These are phyloP conservation scores for Neopestalotiopsis clavispora DNA, from an alignment of 2,329 filamentous ascomycete species.

Conservation along the genomic window DNA sequence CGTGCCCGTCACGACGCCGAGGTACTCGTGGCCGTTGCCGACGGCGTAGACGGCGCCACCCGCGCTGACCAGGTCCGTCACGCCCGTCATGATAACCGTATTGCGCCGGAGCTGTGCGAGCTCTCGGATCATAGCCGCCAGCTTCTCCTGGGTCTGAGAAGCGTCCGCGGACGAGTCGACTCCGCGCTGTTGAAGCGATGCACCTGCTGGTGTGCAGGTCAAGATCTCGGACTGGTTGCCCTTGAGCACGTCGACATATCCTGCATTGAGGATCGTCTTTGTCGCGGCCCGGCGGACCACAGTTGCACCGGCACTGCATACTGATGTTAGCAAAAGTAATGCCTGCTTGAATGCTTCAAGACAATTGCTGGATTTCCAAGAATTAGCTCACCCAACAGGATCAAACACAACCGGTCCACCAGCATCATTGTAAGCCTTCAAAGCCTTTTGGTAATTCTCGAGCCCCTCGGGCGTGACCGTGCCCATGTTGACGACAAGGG, in stretches of 20 bases:
- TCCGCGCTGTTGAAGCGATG: slow-evolving; percentile 69
- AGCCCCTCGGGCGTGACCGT: slow-evolving; percentile 80
- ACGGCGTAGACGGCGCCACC: slow-evolving; percentile 71
- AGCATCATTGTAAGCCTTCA: slow-evolving; percentile 79
- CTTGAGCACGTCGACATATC: slow-evolving; percentile 88
- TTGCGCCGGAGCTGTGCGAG: slow-evolving; percentile 72
- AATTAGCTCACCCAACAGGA: slow-evolving; percentile 72
- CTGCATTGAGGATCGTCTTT: slow-evolving; percentile 70
- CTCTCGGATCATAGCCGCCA: slow-evolving; percentile 64
- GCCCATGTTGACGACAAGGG: slow-evolving; percentile 93
- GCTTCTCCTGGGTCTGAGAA: slow-evolving; percentile 49
- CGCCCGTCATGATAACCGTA: slow-evolving; percentile 83
- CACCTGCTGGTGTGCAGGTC: slow-evolving; percentile 57
- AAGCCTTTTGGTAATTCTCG: slow-evolving; percentile 72
- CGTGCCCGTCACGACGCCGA: slow-evolving; percentile 76
- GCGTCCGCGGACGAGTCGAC: slow-evolving; percentile 76
- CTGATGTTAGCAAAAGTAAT: slow-evolving; percentile 16
- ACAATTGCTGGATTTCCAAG: no score
- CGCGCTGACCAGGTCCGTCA: slow-evolving; percentile 78
- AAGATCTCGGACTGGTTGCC: slow-evolving; percentile 94
- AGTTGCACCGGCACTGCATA: slow-evolving; percentile 74
- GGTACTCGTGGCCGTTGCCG: slow-evolving; percentile 75
- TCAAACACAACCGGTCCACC: slow-evolving; percentile 83
- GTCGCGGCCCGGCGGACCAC: slow-evolving; percentile 73
- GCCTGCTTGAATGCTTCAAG: background rate